Conservation (phyloP, 2,329 filamentous ascomycete genomes). For the Endoconidiophora laricicola region DNA sequence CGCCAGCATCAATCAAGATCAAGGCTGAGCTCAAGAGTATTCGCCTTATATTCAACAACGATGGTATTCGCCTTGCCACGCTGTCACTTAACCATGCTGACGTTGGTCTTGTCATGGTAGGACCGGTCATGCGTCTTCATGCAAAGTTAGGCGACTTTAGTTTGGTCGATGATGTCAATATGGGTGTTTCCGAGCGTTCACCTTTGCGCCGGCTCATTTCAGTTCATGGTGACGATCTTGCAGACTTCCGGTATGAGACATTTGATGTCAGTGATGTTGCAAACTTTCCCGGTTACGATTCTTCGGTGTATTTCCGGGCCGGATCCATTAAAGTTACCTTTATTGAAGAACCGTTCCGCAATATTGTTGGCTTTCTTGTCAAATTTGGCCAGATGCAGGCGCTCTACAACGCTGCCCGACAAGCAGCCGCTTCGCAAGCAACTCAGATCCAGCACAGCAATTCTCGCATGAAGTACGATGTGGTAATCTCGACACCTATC, state of each 20-base stretch:
- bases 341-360: conserved; percentile 88
- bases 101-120: conserved; percentile 74
- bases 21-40: conserved; percentile 91
- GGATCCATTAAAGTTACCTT: conserved; percentile 97
- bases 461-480: conserved; percentile 82
- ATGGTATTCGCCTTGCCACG: conserved; percentile 86
- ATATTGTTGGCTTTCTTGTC: conserved; percentile 93
- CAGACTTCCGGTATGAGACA: conserved; percentile 94
- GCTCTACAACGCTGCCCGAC: conserved; percentile 89
- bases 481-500: conserved; percentile 87
- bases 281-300: conserved; percentile 85
- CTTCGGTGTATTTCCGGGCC: conserved; percentile 73
- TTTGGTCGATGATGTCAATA: conserved; percentile 83
- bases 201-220: conserved; percentile 74
- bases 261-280: conserved; percentile 57
- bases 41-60: conserved; percentile 87
- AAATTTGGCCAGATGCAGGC: conserved; percentile 99
- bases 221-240: conserved; percentile 88
- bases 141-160: conserved; percentile 77
- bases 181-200: conserved; percentile 68
- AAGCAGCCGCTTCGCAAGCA: conserved; percentile 85
- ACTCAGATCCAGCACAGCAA: conserved; percentile 84
- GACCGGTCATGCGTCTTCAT: conserved; percentile 72
- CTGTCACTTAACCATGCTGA: conserved; percentile 85
- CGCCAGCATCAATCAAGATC: conserved; percentile 64